Percentiles rank a stretch among this genome's conserved stretches.
Evolutionary conservation across 495 filamentous ascomycete genomes (phyloP).

Genomic region (Symbiotaphrina buchneri): DNA sequence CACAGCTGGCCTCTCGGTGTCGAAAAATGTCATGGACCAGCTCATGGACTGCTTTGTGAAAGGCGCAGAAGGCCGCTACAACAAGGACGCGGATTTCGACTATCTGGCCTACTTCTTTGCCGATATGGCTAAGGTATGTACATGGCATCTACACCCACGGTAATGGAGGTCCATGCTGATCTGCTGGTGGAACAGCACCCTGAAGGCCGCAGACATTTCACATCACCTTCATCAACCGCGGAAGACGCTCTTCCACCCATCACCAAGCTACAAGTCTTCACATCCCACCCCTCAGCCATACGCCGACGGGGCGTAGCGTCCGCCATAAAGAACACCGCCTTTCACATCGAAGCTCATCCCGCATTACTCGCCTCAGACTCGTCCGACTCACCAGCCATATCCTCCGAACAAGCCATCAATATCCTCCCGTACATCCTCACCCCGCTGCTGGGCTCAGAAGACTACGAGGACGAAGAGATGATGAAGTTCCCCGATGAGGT

Average conservation of each 20-base stretch:
- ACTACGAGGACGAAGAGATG: constrained; percentile 42
- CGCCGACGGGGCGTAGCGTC: constrained; percentile 78
- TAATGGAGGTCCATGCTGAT: background rate
- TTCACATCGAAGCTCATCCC: constrained; percentile 3
- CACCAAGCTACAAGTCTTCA: constrained; percentile 79
- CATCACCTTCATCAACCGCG: constrained; percentile 35
- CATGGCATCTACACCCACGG: background rate
- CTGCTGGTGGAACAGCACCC: constrained; percentile 13
- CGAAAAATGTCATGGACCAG: constrained; percentile 60
- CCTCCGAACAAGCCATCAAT: constrained; percentile 50
- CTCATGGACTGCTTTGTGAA: constrained; percentile 90
- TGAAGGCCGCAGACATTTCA: constrained; percentile 56
- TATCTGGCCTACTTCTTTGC: constrained; percentile 88
- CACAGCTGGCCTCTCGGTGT: constrained; percentile 37
- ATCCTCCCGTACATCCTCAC: constrained; percentile 73
- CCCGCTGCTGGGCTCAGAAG: constrained; percentile 34
- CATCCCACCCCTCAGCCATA: constrained; percentile 58
- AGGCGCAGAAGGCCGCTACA: constrained; percentile 58
- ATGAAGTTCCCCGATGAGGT: constrained; percentile 65
- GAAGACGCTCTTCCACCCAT: constrained; percentile 66
- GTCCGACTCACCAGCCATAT: constrained; percentile 17
- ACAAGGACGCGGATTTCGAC: constrained; percentile 72
- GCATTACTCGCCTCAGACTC: constrained; percentile 3
- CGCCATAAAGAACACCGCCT: constrained; percentile 40
- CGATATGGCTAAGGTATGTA: constrained; percentile 49